Conservation (phyloP, 2,329 filamentous ascomycete genomes). For the Neofusicoccum kwambonambiense region DNA sequence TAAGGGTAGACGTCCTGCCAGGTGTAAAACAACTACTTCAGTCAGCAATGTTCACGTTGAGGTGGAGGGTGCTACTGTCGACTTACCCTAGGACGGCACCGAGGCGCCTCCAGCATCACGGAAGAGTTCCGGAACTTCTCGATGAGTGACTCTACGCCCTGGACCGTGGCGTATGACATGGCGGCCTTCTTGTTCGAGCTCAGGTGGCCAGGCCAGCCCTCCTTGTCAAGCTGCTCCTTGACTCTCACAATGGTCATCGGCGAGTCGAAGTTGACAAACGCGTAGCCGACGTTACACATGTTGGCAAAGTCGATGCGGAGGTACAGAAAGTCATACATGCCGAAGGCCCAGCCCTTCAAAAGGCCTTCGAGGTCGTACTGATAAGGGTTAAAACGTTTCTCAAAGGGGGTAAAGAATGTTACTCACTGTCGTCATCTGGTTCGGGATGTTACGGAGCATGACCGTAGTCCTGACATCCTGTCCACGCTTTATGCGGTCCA, state of each 20-base stretch:
- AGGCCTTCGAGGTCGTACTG: constrained; percentile 63
- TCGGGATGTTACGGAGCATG: constrained; percentile 94
- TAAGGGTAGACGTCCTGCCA: constrained; percentile 42
- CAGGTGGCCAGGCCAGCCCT: constrained; percentile 41
- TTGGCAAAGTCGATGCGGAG: constrained; percentile 68
- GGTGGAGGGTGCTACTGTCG: constrained; percentile 6
- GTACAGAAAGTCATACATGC: constrained; percentile 93
- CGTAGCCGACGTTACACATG: constrained; percentile 78
- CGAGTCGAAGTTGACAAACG: constrained; percentile 92
- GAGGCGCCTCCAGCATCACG: constrained; percentile 82
- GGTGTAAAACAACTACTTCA: constrained; percentile 48
- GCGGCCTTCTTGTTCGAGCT: constrained; percentile 79
- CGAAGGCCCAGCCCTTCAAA: constrained; percentile 74
- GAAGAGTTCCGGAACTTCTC: constrained; percentile 97
- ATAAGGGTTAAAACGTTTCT: constrained; percentile 27
- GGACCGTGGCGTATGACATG: constrained; percentile 95
- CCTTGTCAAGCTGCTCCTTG: constrained; percentile 19
- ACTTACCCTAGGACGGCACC: constrained; percentile 78
- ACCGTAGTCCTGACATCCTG: constrained; percentile 59
- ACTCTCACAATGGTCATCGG: constrained; percentile 68
- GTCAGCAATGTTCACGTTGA: constrained; percentile 5
- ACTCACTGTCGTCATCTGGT: constrained; percentile 69
- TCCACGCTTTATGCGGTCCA: constrained; percentile 41
- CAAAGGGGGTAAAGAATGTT: neutral
- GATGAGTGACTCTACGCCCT: constrained; percentile 85